Conservation (phyloP, 805 yeast genomes). For the Zygosaccharomyces rouxii region DNA sequence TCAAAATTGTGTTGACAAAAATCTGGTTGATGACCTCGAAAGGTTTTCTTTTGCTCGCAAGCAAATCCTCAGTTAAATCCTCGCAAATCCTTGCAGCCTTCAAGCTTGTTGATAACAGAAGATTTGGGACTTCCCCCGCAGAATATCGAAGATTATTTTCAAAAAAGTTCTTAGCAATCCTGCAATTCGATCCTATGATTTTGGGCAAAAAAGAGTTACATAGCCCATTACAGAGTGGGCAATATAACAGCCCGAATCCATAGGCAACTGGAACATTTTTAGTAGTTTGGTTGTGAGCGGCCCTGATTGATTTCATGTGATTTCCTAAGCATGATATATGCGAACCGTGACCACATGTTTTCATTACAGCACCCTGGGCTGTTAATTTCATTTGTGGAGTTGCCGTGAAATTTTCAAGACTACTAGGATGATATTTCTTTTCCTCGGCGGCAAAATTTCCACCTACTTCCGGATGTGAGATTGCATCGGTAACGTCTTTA, state of each 20-base stretch:
- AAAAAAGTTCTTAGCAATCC: conserved; percentile 9
- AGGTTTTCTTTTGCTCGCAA: conserved; percentile 7
- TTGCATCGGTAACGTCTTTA: conserved; percentile 23
- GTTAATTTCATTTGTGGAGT: conserved; percentile 40
- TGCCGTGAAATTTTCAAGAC: neutral
- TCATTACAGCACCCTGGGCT: conserved; percentile 18
- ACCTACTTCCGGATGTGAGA: neutral
- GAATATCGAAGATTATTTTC: neutral
- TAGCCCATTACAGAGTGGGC: conserved; percentile 88
- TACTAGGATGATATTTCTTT: neutral
- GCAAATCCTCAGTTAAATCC: conserved; percentile 10
- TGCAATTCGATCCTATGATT: conserved; percentile 8
- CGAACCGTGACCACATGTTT: conserved; percentile 91
- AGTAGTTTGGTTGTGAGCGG: conserved; percentile 66
- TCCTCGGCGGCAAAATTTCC: neutral
- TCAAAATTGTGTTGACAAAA: conserved; percentile 54
- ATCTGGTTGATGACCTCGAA: conserved; percentile 31
- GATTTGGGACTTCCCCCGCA: neutral
- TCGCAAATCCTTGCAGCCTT: conserved; percentile 23
- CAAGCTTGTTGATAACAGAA: conserved; percentile 14
- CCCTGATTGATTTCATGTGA: conserved; percentile 52
- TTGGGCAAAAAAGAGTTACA: conserved; percentile 82
- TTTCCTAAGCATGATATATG: conserved; percentile 73
- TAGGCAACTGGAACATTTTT: conserved; percentile 75
- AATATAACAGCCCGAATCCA: conserved; percentile 67